phyloP scores from a whole-genome alignment of 177 flowering plant genomes.

The Tripterygium wilfordii region DNA sequence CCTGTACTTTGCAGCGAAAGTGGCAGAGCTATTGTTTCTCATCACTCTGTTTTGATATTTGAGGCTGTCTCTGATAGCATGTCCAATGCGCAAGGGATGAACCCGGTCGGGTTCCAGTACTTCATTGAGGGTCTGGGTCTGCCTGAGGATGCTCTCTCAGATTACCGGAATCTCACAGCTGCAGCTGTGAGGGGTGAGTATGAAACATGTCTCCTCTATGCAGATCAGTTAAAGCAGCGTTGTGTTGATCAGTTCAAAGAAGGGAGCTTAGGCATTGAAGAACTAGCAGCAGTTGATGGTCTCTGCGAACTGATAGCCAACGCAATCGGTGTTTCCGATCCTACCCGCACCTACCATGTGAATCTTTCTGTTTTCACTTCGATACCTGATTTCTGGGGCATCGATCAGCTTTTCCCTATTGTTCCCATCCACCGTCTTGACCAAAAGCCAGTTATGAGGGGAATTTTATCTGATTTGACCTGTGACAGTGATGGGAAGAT shows the following conservation, averaged over 20 bases:
- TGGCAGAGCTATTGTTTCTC: conserved; percentile 93
- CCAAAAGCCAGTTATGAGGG: conserved; percentile 61
- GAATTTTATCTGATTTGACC: conserved; percentile 84
- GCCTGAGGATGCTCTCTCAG: conserved; percentile 51
- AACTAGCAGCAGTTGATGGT: conserved; percentile 79
- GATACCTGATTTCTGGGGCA: conserved; percentile 95
- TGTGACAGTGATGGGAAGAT: conserved; percentile 99
- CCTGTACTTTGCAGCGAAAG: conserved; percentile 94
- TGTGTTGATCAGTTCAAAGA: conserved; percentile 86
- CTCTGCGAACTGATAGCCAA: conserved; percentile 59
- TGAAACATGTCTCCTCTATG: conserved; percentile 51
- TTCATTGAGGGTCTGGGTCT: conserved; percentile 47
- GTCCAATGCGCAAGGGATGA: conserved; percentile 8
- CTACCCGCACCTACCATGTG: conserved; percentile 73
- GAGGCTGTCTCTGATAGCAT: conserved; percentile 66
- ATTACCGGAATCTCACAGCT: conserved; percentile 43
- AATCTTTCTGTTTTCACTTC: conserved; percentile 92
- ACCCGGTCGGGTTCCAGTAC: conserved; percentile 21
- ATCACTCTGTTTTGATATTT: conserved; percentile 81
- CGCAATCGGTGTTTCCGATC: conserved; percentile 47
- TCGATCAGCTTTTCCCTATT: conserved; percentile 87
- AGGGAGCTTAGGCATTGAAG: conserved; percentile 70
- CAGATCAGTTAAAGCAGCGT: conserved; percentile 72
- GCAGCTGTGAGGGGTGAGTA: conserved; percentile 61
- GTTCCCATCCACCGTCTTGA: conserved; percentile 84